Conservation (phyloP, 2,329 filamentous ascomycete species). For the Trichoderma simmonsii region DNA sequence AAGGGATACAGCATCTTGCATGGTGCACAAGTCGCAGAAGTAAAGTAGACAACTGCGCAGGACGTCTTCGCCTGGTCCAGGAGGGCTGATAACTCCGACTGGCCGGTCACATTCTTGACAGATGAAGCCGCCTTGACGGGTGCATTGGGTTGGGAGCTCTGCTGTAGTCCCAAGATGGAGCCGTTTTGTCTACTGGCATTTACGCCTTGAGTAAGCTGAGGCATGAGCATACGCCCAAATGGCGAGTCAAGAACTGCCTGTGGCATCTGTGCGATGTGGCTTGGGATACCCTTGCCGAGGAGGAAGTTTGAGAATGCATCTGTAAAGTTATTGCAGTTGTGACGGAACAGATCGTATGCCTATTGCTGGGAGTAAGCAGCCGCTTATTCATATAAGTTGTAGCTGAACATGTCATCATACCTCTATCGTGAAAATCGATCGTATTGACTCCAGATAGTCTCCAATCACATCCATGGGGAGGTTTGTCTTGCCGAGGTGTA, state of each 20-base stretch:
- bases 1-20: constrained; percentile 80
- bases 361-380: constrained; percentile 31
- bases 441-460: constrained; percentile 83
- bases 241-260: constrained; percentile 81
- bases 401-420: constrained; percentile 40
- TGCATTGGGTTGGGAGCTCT: constrained; percentile 30
- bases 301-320: constrained; percentile 90
- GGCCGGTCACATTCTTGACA: constrained; percentile 60
- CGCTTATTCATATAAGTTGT: no score
- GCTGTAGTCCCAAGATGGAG: constrained; percentile 52
- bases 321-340: constrained; percentile 98
- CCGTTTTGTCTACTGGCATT: constrained; percentile 49
- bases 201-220: constrained; percentile 58
- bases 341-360: constrained; percentile 83
- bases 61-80: constrained; percentile 60
- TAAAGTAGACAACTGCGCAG: constrained; percentile 87
- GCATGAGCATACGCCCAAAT: constrained; percentile 82
- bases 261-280: constrained; percentile 81
- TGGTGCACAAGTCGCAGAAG: constrained; percentile 78
- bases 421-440: constrained; percentile 76
- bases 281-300: constrained; percentile 81
- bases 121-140: constrained; percentile 17
- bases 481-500: constrained; percentile 72
- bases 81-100: constrained; percentile 30
- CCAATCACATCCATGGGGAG: constrained; percentile 77